These are phyloP conservation scores for Blumeria hordei DNA, from an alignment of 2,329 filamentous ascomycete genomes.

Conservation along the genomic window DNA sequence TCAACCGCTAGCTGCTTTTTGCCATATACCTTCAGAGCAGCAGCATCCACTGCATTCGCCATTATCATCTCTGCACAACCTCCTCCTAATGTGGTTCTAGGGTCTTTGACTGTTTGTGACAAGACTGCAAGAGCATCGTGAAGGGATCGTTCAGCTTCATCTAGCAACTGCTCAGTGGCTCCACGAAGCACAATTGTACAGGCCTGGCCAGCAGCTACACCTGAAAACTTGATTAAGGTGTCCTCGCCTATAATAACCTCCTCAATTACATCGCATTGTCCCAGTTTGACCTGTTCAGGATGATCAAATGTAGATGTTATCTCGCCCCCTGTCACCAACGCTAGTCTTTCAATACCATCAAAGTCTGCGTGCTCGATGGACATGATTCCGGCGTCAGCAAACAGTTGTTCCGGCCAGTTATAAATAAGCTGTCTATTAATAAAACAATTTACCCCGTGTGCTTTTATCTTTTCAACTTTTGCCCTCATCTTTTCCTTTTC, in stretches of 20 bases:
- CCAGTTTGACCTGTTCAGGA: conserved; percentile 88
- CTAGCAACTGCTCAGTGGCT: conserved; percentile 86
- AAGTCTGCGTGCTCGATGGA: conserved; percentile 98
- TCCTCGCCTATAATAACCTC: conserved; percentile 98
- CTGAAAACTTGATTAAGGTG: conserved; percentile 90
- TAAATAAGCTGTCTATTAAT: conserved; percentile 99
- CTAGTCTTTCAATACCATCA: conserved; percentile 85
- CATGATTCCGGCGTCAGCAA: conserved; percentile 91
- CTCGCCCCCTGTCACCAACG: conserved; percentile 87
- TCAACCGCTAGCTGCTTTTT: conserved; percentile 92
- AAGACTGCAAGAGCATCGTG: conserved; percentile 92
- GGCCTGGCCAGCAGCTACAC: conserved; percentile 75
- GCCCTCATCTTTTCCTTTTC: conserved; percentile 99
- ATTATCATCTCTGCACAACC: conserved; percentile 98
- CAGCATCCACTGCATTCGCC: conserved; percentile 90
- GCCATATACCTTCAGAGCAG: conserved; percentile 79
- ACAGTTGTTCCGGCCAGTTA: conserved; percentile 99
- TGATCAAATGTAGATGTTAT: conserved; percentile 97
- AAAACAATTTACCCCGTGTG: conserved; percentile 98
- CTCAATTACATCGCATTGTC: conserved; percentile 85
- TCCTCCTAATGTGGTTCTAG: conserved; percentile 78
- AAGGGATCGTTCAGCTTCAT: conserved; percentile 86
- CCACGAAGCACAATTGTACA: conserved; percentile 94
- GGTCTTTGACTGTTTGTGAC: conserved; percentile 88
- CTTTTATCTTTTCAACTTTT: conserved; percentile 97